Evolutionary conservation across 805 yeast species (phyloP).

Genomic region (Candida sanyiensis): DNA sequence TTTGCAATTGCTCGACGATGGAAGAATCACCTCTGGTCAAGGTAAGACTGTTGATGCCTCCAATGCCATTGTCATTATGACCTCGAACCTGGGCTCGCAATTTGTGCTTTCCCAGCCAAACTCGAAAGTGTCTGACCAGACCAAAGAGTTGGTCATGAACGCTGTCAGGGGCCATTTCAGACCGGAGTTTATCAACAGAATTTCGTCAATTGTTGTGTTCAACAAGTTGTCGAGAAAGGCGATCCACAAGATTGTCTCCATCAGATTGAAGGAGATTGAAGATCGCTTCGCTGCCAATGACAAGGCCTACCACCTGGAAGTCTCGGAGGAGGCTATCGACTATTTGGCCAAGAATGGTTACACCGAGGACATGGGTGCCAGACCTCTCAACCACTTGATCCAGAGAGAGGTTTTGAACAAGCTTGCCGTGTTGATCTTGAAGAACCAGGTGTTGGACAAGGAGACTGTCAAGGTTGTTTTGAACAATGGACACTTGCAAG

Average conservation of each 20-base stretch:
- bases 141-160: slow-evolving; percentile 75
- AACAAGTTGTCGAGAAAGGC: slow-evolving; percentile 89
- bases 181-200: slow-evolving; percentile 96
- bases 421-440: slow-evolving; percentile 81
- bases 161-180: slow-evolving; percentile 87
- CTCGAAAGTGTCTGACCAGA: slow-evolving; percentile 57
- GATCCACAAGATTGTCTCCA: slow-evolving; percentile 83
- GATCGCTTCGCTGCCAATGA: slow-evolving; percentile 80
- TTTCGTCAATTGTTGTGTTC: slow-evolving; percentile 87
- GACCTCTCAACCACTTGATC: slow-evolving; percentile 90
- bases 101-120: slow-evolving; percentile 65
- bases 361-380: slow-evolving; percentile 90
- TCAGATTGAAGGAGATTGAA: slow-evolving; percentile 81
- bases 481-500: slow-evolving; percentile 60
- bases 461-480: slow-evolving; percentile 68
- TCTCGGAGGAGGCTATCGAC: slow-evolving; percentile 72
- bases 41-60: slow-evolving; percentile 93
- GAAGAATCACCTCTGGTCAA: slow-evolving; percentile 89
- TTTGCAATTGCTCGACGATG: slow-evolving; percentile 92
- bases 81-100: slow-evolving; percentile 95
- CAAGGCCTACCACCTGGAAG: slow-evolving; percentile 63
- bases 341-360: slow-evolving; percentile 84
- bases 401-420: slow-evolving; percentile 83
- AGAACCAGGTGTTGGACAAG: slow-evolving; percentile 83
- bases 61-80: slow-evolving; percentile 89